A percentile compares a stretch with the other conserved stretches of the same genome.
Conservation (phyloP, 1,284 basidiomycete species). For the Ceratobasidium sp. region DNA sequence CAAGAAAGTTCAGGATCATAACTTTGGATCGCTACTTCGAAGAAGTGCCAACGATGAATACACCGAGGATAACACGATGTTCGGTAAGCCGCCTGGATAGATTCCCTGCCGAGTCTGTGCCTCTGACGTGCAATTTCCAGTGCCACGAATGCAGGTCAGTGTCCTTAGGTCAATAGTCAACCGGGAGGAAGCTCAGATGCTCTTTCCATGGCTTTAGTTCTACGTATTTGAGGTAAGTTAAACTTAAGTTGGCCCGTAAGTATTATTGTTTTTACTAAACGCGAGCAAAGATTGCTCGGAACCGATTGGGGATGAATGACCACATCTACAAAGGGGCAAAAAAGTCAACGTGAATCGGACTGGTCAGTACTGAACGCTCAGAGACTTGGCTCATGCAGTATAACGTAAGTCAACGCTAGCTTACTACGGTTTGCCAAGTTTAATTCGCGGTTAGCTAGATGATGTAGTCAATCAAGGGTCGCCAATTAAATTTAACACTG, state of each 20-base stretch:
- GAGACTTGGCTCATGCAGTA: neutral
- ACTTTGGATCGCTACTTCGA: conserved; percentile 95
- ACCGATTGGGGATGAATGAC: conserved; percentile 92
- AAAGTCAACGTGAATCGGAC: conserved; percentile 43
- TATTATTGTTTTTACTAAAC: neutral
- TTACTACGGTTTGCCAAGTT: neutral
- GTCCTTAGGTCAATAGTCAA: conserved; percentile 27
- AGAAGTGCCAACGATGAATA: conserved; percentile 84
- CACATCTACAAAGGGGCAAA: conserved; percentile 83
- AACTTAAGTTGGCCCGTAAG: neutral
- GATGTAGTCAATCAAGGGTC: neutral
- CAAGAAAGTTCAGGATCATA: conserved; percentile 89
- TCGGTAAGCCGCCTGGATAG: conserved; percentile 66
- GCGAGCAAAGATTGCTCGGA: conserved; percentile 80
- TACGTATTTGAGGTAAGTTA: conserved; percentile 82
- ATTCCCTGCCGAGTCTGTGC: neutral
- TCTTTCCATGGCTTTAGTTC: conserved; percentile 64
- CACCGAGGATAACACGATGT: conserved; percentile 91
- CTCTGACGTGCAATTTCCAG: conserved; percentile 48
- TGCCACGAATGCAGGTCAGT: conserved; percentile 75
- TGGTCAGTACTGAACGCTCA: neutral
- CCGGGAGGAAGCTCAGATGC: neutral
- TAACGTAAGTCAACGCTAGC: neutral
- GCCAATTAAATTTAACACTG: neutral
- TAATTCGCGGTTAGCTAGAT: neutral